Evolutionary conservation across 352 stramenopile genomes (phyloP).

Genomic region (Thraustochytrium striatum): DNA sequence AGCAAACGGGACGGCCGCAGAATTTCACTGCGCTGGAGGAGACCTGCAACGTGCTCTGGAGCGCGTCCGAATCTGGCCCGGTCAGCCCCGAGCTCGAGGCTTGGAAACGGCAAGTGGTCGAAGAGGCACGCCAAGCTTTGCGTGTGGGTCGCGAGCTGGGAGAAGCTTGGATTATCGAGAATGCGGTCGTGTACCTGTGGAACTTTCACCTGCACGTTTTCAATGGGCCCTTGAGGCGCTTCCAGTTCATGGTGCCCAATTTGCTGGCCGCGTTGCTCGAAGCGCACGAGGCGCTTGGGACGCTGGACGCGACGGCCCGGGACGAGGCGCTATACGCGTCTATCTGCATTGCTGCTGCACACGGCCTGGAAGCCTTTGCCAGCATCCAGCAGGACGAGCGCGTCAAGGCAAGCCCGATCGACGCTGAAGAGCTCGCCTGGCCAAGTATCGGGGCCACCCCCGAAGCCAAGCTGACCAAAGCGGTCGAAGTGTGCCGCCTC

Average conservation of each 20-base stretch:
- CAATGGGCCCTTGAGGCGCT: constrained; percentile 54
- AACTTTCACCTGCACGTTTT: constrained; percentile 84
- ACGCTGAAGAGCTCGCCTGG: no score
- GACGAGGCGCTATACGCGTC: not conserved
- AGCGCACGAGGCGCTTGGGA: constrained; percentile 60
- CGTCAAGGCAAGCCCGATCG: no score
- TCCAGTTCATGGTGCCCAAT: constrained; percentile 63
- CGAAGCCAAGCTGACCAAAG: not conserved
- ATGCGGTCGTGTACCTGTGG: constrained; percentile 76
- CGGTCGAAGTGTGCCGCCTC: not conserved
- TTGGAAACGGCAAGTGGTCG: constrained; percentile 50
- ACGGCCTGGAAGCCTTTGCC: constrained; percentile 9
- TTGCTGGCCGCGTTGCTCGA: constrained; percentile 65
- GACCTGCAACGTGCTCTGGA: not conserved
- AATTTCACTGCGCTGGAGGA: not conserved
- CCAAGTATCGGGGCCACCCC: not conserved
- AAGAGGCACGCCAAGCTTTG: constrained; percentile 53
- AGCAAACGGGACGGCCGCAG: not conserved
- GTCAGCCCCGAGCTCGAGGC: not conserved
- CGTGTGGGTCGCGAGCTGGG: constrained; percentile 45
- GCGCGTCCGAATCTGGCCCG: not conserved
- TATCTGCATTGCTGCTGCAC: not conserved
- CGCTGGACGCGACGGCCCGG: constrained; percentile 4
- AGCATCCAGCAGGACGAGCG: not conserved
- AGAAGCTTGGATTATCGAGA: constrained; percentile 67